Evolutionary conservation across 208 protist species (phyloP).

Genomic region (Wallacemonas collosoma): DNA sequence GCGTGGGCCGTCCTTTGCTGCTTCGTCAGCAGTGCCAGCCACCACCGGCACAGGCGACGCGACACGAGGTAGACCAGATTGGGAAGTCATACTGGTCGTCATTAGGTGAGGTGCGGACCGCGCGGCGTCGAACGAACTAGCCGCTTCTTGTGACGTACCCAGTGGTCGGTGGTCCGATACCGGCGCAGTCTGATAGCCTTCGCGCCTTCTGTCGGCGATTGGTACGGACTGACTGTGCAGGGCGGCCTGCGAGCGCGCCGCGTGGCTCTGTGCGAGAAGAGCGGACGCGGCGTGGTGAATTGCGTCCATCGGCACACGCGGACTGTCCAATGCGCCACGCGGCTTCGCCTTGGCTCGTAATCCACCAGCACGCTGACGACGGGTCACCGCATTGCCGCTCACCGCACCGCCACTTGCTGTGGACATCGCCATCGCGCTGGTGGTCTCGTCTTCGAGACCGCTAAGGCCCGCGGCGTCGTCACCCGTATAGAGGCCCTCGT

Average conservation of each 20-base stretch:
- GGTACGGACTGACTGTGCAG: background rate
- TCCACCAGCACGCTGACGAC: constrained; percentile 25
- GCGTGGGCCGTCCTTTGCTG: background rate
- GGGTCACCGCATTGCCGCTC: constrained; percentile 20
- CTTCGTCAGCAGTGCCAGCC: background rate
- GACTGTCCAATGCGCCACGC: constrained; percentile 40
- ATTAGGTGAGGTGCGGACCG: background rate
- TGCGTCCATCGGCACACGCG: constrained; percentile 62
- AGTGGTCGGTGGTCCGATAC: background rate
- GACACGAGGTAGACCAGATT: background rate
- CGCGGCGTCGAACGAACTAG: background rate
- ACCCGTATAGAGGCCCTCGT: background rate
- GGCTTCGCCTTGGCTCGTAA: constrained; percentile 85
- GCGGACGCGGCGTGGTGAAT: constrained; percentile 66
- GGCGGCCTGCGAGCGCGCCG: constrained; percentile 12
- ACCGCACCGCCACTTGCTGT: background rate
- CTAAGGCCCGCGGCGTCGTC: background rate
- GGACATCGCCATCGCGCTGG: background rate
- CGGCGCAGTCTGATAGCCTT: background rate
- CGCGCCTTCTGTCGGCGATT: background rate
- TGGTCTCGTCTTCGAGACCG: background rate
- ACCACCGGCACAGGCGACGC: constrained; percentile 3
- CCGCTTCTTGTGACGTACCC: background rate
- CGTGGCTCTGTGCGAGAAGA: constrained; percentile 25
- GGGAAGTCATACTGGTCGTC: background rate